Evolutionary conservation across 805 yeast genomes (phyloP).

Genomic region (Candida patagonica): DNA sequence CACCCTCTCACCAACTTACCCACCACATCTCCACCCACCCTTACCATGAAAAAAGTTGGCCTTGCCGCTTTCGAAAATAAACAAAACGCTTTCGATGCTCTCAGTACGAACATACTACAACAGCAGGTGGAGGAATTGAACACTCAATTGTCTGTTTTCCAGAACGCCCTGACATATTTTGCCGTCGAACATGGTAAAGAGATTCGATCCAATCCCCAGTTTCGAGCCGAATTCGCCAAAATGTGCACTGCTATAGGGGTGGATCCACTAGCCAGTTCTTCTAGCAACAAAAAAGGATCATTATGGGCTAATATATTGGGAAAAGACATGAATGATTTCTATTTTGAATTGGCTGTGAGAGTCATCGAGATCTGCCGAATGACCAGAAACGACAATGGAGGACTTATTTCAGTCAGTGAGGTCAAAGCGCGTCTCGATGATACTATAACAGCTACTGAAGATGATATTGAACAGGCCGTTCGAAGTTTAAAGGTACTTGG

Average conservation of each 20-base stretch:
- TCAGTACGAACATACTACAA: slow-evolving; percentile 43
- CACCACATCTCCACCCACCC: not conserved
- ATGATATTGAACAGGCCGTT: slow-evolving; percentile 42
- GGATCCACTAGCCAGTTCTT: slow-evolving; percentile 54
- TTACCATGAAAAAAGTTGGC: slow-evolving; percentile 36
- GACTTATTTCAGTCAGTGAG: slow-evolving; percentile 57
- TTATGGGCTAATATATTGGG: slow-evolving; percentile 29
- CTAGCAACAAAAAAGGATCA: slow-evolving; percentile 23
- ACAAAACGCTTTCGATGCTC: slow-evolving; percentile 33
- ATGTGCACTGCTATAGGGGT: slow-evolving; percentile 77
- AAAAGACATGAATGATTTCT: slow-evolving; percentile 41
- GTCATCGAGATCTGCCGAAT: slow-evolving; percentile 67
- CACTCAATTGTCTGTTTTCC: slow-evolving; percentile 69
- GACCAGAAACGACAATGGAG: slow-evolving; percentile 72
- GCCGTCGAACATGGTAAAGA: slow-evolving; percentile 64
- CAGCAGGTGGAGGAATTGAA: slow-evolving; percentile 52
- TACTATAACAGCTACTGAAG: slow-evolving; percentile 28
- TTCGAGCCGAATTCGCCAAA: slow-evolving; percentile 61
- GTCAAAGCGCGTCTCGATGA: slow-evolving; percentile 31
- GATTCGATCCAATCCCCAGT: slow-evolving; percentile 51
- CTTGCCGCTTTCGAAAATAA: slow-evolving; percentile 37
- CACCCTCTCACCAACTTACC: not conserved
- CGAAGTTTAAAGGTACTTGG: slow-evolving; percentile 49
- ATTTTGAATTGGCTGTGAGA: slow-evolving; percentile 60
- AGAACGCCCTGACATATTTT: slow-evolving; percentile 64